Evolutionary conservation across 331 rosid species (phyloP), one percentile per base, ranked within the genome.

Genomic region (Erythrophleum ivorense): DNA sequence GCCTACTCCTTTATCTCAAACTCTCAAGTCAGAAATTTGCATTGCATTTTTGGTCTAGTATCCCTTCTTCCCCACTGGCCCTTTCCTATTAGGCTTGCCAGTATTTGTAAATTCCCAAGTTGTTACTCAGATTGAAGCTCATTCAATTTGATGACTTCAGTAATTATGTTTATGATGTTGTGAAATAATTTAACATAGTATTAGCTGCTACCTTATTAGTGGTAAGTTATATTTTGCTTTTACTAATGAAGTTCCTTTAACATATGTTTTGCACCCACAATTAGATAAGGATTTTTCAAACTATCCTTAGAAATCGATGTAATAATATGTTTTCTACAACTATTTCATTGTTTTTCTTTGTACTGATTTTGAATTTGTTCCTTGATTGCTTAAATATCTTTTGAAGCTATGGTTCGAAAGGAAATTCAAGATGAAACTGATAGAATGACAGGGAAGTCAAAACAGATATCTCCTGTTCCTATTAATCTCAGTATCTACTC

Each of bases 401-500:
- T 71, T 85, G 81, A 80, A 95, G 98, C 94, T 70, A 12, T 86
- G 81, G 90, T 95, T 81, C 95, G 98, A 68, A 88, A 87, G 85
- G 98, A 95, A 86, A 95, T 95, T 83, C 91, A 92, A 80, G 98
- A 91, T 24, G 98, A 93, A 87, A 95, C 98, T 53, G 87, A 93
- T 79, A 87, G 92, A 84, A 58, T 91, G 76, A 93, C 98, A 0
- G 97, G 97, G 78, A 90, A 87, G 90, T 16, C 92, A 53, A 95
- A 91, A 71, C 92, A 86, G 84, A 95, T 95, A 78, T 95, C 98
- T 65, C 91, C 90, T 62, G 87, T 93, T 86, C 97, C 98, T 46
- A 95, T 95, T 80, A 97, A 95, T 91, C 97, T 95, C 69, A 91
- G 98, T 68, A 95, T 95, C 84, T 89, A 90, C 86, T 95, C 98